Evolutionary conservation across 2,329 filamentous ascomycete genomes (phyloP).

Genomic region (Tolypocladium cylindrosporum): DNA sequence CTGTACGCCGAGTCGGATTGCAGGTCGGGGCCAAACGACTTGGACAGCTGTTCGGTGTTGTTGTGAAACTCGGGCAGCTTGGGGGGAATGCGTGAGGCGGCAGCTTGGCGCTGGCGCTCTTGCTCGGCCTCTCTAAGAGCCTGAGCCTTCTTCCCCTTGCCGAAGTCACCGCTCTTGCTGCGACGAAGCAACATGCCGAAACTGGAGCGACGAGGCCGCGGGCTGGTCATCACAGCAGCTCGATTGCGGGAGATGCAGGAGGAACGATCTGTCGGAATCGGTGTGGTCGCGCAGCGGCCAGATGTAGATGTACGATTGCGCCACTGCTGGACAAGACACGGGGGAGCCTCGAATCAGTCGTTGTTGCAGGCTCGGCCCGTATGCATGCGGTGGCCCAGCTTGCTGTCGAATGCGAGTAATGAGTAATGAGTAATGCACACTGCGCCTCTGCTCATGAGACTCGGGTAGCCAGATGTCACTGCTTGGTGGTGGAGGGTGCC

Average conservation of each 20-base stretch:
- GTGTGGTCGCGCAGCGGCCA: slow-evolving; percentile 1
- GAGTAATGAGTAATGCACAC: not conserved
- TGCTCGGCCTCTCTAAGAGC: slow-evolving; percentile 39
- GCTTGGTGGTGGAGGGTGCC: not conserved
- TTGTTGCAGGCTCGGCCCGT: not conserved
- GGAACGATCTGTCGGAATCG: slow-evolving; percentile 10
- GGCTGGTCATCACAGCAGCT: slow-evolving; percentile 18
- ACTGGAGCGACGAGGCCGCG: slow-evolving; percentile 26
- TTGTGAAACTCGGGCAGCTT: slow-evolving; percentile 44
- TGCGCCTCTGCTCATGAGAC: not conserved
- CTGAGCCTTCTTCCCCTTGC: slow-evolving; percentile 51
- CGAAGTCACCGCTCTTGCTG: slow-evolving; percentile 57
- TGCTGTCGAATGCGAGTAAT: not conserved
- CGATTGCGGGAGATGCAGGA: slow-evolving; percentile 3
- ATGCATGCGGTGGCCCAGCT: not conserved
- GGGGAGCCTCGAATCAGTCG: not conserved
- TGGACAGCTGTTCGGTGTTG: slow-evolving; percentile 34
- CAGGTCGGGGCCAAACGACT: slow-evolving; percentile 39
- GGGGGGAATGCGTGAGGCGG: slow-evolving; percentile 35
- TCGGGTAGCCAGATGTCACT: not conserved
- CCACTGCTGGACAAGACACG: not conserved
- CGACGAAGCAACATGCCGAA: slow-evolving; percentile 55
- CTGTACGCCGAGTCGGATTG: slow-evolving; percentile 52
- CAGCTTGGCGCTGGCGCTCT: slow-evolving; percentile 38
- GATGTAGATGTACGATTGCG: not conserved